Percentiles rank a stretch among this genome's conserved stretches.
These are phyloP conservation scores for Biscogniauxia mediterranea DNA, from an alignment of 2,329 filamentous ascomycete genomes.

Conservation along the genomic window DNA sequence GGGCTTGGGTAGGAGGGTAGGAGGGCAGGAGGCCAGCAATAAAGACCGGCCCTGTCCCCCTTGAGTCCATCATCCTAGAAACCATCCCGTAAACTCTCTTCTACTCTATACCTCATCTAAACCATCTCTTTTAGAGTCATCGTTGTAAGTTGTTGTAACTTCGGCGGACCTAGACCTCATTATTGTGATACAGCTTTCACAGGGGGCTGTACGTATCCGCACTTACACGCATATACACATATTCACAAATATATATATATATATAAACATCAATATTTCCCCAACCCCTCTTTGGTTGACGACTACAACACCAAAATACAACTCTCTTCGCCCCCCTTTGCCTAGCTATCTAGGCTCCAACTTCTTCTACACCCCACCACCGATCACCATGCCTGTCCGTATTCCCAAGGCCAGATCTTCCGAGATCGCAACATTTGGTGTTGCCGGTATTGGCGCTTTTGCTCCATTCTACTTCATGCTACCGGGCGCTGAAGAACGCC, in stretches of 20 bases:
- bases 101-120: not conserved
- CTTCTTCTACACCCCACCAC: conserved; percentile 15
- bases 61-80: not conserved
- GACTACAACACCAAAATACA: not conserved
- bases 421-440: conserved; percentile 53
- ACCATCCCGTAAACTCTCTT: not conserved
- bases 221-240: no score
- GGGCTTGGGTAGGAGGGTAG: conserved; percentile 1
- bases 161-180: not conserved
- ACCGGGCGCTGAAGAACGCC: conserved; percentile 53
- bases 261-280: no score
- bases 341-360: conserved; percentile 6
- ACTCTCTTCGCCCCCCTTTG: no score
- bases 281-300: no score
- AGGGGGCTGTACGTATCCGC: no score
- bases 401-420: conserved; percentile 48
- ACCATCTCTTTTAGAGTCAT: not conserved
- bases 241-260: no score
- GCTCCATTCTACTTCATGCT: conserved; percentile 58
- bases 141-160: not conserved
- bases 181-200: not conserved
- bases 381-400: conserved; percentile 47
- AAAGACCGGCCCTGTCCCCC: not conserved
- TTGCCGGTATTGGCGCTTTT: conserved; percentile 52
- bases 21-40: not conserved